Evolutionary conservation across 164 flowering plant genomes (phyloP), one percentile per base, ranked within the genome.

Genomic region (Annona cherimola): DNA sequence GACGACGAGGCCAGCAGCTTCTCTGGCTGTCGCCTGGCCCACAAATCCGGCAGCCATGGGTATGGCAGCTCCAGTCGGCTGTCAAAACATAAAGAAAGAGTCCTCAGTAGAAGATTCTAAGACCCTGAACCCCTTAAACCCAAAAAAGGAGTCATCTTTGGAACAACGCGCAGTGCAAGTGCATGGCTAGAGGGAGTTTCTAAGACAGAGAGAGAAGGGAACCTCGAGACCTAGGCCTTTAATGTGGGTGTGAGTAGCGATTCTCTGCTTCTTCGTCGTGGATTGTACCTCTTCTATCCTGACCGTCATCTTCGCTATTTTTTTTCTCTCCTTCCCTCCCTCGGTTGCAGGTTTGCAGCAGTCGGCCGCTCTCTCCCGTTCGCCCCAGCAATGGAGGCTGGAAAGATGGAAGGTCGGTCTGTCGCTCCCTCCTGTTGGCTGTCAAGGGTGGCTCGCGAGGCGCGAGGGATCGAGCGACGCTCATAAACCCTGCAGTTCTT

Each of bases 201-300:
- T 63, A 60, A 42, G 69, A 43, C 72, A 54, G 69, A 16, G 73
- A 63, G 7, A 41, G 35, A 44, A 44, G 35, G 35, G 35, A 74
- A 94, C 99, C 83, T 93, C 91, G 45, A 93, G 97, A 74, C 99
- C 99, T 69, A 95, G 94, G 76, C 97, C 99, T 85, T 87, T 93
- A 82, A 95, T 95, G 79, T 95, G 99, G 1, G 99, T 93, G 71
- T 95, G 99, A 68, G 98, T 87, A 12, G 98, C 98, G 20, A 93
- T 83, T 65, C 98, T 81, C 84, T 95, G 98, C 84, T 90, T 93
- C 87, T 95, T 87, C 4, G 84, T 78, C 2, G 93, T 89, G 14
- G 97, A 94, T 66, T 94, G 96, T 43, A 92, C 96, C 81, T 94
- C 96, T 80, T 92, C 98, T 68, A 90, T 92, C 88, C 81, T 74